Conservation (phyloP, 306 rosid species). For the Nissolia schottii region DNA sequence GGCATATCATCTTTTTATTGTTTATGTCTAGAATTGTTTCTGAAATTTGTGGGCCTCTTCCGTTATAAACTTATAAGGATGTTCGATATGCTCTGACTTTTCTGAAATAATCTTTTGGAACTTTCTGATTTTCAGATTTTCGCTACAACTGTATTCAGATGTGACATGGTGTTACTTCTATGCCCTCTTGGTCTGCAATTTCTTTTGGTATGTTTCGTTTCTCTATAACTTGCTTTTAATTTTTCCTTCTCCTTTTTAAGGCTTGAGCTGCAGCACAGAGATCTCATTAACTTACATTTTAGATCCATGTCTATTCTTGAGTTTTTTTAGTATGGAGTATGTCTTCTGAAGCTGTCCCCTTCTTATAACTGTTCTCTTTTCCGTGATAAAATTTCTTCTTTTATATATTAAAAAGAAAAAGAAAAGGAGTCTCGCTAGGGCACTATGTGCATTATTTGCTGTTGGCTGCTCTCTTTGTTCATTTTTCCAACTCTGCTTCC, state of each 20-base stretch:
- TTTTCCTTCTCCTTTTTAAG: background rate
- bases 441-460: background rate
- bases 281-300: background rate
- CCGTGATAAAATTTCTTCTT: background rate
- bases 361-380: background rate
- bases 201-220: conserved; percentile 58
- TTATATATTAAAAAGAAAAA: background rate
- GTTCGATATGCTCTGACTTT: background rate
- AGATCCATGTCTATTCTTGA: background rate
- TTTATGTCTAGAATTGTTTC: background rate
- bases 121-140: conserved; percentile 61
- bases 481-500: background rate
- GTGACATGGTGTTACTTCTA: conserved; percentile 85
- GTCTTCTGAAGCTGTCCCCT: background rate
- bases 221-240: background rate
- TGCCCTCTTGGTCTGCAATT: conserved; percentile 73
- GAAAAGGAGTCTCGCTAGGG: background rate
- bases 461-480: conserved; percentile 9
- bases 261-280: background rate
- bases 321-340: background rate
- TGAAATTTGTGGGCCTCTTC: background rate
- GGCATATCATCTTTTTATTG: background rate
- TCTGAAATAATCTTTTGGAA: conserved; percentile 15
- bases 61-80: background rate
- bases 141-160: conserved; percentile 75